phyloP scores from a whole-genome alignment of 768 basidiomycete genomes.

The Pisolithus albus region DNA sequence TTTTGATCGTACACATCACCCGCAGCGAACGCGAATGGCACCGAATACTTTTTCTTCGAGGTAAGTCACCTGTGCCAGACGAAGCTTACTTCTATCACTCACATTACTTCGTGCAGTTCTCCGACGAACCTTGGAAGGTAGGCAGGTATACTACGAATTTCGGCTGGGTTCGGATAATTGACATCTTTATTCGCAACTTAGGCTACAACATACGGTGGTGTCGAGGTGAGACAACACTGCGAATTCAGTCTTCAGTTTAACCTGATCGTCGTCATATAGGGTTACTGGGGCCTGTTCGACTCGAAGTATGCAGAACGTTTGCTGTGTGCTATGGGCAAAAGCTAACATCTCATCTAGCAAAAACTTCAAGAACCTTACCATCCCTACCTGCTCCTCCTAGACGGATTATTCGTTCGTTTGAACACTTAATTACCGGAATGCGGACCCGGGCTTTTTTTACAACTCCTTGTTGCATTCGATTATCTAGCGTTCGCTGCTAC shows the following conservation, averaged over 20 bases:
- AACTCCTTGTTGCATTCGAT: not conserved
- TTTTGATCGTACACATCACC: not conserved
- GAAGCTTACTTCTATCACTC: constrained; percentile 1
- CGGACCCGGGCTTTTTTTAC: not conserved
- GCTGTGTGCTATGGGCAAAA: not conserved
- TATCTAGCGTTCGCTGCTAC: not conserved
- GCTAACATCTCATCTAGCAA: constrained; percentile 39
- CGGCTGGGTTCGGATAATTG: constrained; percentile 1
- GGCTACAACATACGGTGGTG: constrained; percentile 68
- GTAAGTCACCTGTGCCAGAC: constrained; percentile 22
- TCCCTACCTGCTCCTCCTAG: constrained; percentile 46
- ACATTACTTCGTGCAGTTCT: constrained; percentile 35
- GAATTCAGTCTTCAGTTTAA: not conserved
- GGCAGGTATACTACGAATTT: constrained; percentile 13
- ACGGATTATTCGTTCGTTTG: constrained; percentile 4
- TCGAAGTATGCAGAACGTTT: constrained; percentile 34
- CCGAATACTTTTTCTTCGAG: constrained; percentile 87
- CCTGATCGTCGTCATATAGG: constrained; percentile 23
- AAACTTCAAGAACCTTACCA: constrained; percentile 62
- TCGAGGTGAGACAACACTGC: constrained; percentile 40
- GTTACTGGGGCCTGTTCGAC: constrained; percentile 65
- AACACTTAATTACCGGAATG: not conserved
- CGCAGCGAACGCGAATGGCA: constrained; percentile 72
- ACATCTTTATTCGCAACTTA: constrained; percentile 21
- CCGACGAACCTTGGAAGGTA: constrained; percentile 81